These are phyloP conservation scores for Pleurotus eryngii DNA, from an alignment of 768 basidiomycete species.

Conservation along the genomic window DNA sequence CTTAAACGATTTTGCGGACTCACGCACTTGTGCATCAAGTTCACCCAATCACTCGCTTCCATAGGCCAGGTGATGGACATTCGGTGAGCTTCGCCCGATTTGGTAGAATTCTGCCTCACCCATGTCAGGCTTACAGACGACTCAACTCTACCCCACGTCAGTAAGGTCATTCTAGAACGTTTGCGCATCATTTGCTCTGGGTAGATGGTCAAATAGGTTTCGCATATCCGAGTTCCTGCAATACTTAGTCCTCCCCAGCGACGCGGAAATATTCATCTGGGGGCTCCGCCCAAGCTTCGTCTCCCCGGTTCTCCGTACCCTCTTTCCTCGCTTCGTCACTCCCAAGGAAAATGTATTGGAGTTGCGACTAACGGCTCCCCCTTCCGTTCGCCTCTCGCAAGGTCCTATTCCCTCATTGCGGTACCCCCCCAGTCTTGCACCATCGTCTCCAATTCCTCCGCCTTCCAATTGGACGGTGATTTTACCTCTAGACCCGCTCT, in stretches of 20 bases:
- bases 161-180: not conserved
- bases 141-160: not conserved
- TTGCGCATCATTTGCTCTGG: not conserved
- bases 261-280: not conserved
- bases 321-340: not conserved
- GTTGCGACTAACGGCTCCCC: not conserved
- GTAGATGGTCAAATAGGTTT: not conserved
- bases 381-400: no score
- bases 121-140: not conserved
- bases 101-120: not conserved
- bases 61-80: not conserved
- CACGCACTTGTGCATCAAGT: not conserved
- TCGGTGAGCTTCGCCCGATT: not conserved
- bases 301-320: not conserved
- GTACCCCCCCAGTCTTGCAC: not conserved
- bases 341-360: not conserved
- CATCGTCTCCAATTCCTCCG: not conserved
- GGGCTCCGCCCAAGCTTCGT: not conserved
- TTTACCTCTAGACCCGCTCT: not conserved
- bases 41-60: not conserved
- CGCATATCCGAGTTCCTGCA: not conserved
- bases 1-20: not conserved
- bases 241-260: not conserved
- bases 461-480: not conserved
- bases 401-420: not conserved